Evolutionary conservation across 306 rosid species (phyloP).

Genomic region (Sindora glabra): DNA sequence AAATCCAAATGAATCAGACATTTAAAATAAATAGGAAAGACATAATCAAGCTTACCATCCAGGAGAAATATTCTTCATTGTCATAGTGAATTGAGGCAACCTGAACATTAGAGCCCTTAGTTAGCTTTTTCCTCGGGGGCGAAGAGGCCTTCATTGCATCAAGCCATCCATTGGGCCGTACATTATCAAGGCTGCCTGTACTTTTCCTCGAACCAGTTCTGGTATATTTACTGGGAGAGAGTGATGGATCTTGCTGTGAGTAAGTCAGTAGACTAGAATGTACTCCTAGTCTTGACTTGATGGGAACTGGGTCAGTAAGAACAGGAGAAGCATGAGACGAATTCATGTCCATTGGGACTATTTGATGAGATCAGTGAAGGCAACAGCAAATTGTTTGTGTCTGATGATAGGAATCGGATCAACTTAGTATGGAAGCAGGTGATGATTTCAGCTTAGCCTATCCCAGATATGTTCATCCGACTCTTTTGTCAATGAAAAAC

Average conservation of each 20-base stretch:
- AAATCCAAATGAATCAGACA: not conserved
- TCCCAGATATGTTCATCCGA: constrained; percentile 41
- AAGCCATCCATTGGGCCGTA: constrained; percentile 77
- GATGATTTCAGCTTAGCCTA: constrained; percentile 2
- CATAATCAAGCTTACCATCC: constrained; percentile 49
- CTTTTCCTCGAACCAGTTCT: constrained; percentile 49
- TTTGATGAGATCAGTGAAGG: too few species aligned
- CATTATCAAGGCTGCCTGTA: constrained; percentile 62
- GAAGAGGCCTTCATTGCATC: constrained; percentile 97
- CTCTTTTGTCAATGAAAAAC: constrained; percentile 90
- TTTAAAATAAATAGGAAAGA: not conserved
- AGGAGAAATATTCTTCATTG: constrained; percentile 41
- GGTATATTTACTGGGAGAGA: constrained; percentile 40
- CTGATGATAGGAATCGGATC: not conserved
- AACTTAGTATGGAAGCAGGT: not conserved
- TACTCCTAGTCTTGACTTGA: constrained; percentile 72
- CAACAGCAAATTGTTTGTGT: constrained; percentile 6
- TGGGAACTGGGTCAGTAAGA: constrained; percentile 62
- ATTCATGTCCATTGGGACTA: too few species aligned
- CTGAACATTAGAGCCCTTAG: constrained; percentile 37
- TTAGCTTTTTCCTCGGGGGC: constrained; percentile 70
- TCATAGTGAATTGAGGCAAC: constrained; percentile 52
- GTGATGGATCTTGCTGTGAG: constrained; percentile 58
- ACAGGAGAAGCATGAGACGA: constrained; percentile 56
- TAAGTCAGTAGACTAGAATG: constrained; percentile 42